A percentile compares a stretch with the other conserved stretches of the same genome.
Conservation (phyloP, 2,329 filamentous ascomycete species). For the Aspergillus fumigatus region DNA sequence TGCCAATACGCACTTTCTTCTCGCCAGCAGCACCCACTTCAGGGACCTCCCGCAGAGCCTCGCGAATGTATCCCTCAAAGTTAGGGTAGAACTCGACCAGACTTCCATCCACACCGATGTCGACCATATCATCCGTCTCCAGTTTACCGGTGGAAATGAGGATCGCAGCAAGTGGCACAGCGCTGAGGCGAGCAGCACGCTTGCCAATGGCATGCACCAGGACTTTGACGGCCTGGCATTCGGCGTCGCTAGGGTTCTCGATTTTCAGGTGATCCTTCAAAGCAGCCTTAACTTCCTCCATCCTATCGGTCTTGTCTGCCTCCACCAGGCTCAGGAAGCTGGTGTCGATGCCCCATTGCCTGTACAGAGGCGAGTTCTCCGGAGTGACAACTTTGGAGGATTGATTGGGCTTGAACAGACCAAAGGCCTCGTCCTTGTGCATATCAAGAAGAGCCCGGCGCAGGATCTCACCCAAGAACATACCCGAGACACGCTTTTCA, state of each 20-base stretch:
- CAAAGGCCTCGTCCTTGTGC: slow-evolving; percentile 60
- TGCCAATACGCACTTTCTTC: slow-evolving; percentile 84
- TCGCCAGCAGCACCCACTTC: slow-evolving; percentile 75
- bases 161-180: slow-evolving; percentile 80
- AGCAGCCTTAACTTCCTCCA: slow-evolving; percentile 69
- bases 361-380: slow-evolving; percentile 63
- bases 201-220: slow-evolving; percentile 80
- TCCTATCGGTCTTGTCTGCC: slow-evolving; percentile 68
- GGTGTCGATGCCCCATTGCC: slow-evolving; percentile 86
- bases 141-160: slow-evolving; percentile 77
- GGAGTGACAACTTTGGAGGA: slow-evolving; percentile 68
- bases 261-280: slow-evolving; percentile 74
- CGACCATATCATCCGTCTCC: slow-evolving; percentile 63
- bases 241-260: slow-evolving; percentile 70
- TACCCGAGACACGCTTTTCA: slow-evolving; percentile 95
- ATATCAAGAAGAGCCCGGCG: slow-evolving; percentile 71
- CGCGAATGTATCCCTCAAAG: slow-evolving; percentile 83
- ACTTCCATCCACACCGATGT: slow-evolving; percentile 91
- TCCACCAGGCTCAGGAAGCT: slow-evolving; percentile 83
- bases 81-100: slow-evolving; percentile 93
- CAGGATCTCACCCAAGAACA: slow-evolving; percentile 95
- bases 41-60: slow-evolving; percentile 70
- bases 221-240: slow-evolving; percentile 81
- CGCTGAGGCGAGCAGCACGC: slow-evolving; percentile 80
- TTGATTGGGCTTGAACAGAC: slow-evolving; percentile 73